These are phyloP conservation scores for Zizania latifolia DNA, from an alignment of 176 grass and related monocot genomes.

Conservation along the genomic window DNA sequence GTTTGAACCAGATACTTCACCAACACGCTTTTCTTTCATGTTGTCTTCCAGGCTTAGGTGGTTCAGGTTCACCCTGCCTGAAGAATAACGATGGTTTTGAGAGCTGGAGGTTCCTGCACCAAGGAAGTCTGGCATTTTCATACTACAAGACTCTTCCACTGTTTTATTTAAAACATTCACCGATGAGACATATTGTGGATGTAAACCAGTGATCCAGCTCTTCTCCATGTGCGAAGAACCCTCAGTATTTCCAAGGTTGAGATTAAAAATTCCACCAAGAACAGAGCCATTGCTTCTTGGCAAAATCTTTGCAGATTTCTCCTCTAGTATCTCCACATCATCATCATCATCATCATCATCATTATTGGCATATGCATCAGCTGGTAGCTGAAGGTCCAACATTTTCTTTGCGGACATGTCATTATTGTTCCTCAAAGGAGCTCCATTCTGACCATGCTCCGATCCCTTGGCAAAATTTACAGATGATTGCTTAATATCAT, in stretches of 20 bases:
- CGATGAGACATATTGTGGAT: constrained; percentile 1
- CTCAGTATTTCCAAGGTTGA: constrained; percentile 7
- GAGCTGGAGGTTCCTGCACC: constrained; percentile 14
- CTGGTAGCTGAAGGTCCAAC: constrained; percentile 43
- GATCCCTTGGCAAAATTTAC: constrained; percentile 27
- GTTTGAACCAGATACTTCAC: constrained; percentile 32
- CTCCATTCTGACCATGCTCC: constrained; percentile 26
- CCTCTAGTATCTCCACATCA: constrained; percentile 32
- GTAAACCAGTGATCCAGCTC: constrained; percentile 24
- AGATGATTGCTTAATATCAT: constrained; percentile 20
- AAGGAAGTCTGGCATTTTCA: constrained; percentile 28
- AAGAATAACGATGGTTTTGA: constrained; percentile 18
- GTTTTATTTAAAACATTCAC: constrained; percentile 30
- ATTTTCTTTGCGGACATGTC: constrained; percentile 26
- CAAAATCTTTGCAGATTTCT: constrained; percentile 19
- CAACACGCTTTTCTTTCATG: constrained; percentile 10
- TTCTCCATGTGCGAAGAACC: constrained; percentile 14
- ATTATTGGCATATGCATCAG: constrained; percentile 37
- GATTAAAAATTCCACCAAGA: constrained; percentile 28
- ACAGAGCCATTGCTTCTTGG: background rate
- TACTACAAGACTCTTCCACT: constrained; percentile 24
- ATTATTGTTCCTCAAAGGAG: constrained; percentile 18
- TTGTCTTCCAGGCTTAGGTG: constrained; percentile 21
- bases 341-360: constrained; percentile 18
- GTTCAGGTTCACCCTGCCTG: constrained; percentile 31